Evolutionary conservation across 345 rosid genomes (phyloP).

Genomic region (Aurinia saxatilis): DNA sequence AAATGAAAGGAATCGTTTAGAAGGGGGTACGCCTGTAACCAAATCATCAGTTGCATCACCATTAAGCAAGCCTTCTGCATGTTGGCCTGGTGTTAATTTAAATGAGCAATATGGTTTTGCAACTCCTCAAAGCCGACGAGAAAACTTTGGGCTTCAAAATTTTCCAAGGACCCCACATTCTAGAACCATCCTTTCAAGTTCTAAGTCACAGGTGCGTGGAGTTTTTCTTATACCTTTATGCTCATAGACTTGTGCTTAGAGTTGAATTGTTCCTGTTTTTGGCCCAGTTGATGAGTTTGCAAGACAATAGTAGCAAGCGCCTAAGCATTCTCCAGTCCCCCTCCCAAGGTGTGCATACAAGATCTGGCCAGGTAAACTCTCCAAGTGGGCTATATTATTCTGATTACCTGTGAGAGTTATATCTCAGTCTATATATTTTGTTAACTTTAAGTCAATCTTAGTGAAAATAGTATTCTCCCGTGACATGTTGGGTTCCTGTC

Average conservation of each 20-base stretch:
- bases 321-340: slow-evolving; percentile 36
- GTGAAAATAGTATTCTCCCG: not conserved
- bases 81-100: slow-evolving; percentile 90
- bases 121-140: slow-evolving; percentile 69
- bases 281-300: slow-evolving; percentile 41
- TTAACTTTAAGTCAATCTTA: not conserved
- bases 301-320: slow-evolving; percentile 35
- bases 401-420: not conserved
- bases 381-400: not conserved
- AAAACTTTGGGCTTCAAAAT: slow-evolving; percentile 48
- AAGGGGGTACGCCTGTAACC: slow-evolving; percentile 30
- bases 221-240: not conserved
- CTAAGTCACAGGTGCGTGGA: slow-evolving; percentile 62
- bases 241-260: not conserved
- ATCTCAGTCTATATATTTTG: not conserved
- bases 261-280: slow-evolving; percentile 10
- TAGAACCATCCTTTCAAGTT: slow-evolving; percentile 51
- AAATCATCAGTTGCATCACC: slow-evolving; percentile 45
- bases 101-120: slow-evolving; percentile 45
- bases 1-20: slow-evolving; percentile 35
- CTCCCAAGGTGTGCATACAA: slow-evolving; percentile 41
- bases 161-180: slow-evolving; percentile 82
- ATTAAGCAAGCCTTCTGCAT: slow-evolving; percentile 40
- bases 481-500: too few relatives aligned
- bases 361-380: slow-evolving; percentile 53